Evolutionary conservation across 2,329 filamentous ascomycete genomes (phyloP).

Genomic region (Fusarium udum): DNA sequence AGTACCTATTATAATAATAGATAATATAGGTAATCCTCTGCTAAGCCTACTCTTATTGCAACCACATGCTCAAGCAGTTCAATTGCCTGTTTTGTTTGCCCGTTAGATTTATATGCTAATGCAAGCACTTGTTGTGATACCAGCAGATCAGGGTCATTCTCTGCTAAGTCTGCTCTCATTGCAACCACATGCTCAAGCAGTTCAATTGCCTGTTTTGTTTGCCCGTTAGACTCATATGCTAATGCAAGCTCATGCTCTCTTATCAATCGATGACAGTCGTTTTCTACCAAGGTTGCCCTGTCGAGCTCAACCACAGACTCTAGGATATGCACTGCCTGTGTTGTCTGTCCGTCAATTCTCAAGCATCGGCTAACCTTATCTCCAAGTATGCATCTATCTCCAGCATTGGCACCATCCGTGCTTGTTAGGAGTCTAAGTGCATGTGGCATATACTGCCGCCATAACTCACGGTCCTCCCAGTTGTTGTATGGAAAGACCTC

Average conservation of each 20-base stretch:
- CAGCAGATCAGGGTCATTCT: background rate
- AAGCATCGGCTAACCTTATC: background rate
- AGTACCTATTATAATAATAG: too few species aligned
- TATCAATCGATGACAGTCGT: background rate
- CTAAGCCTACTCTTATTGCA: rapidly evolving
- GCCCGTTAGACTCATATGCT: rapidly evolving
- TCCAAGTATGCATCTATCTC: rapidly evolving
- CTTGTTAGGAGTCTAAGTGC: background rate
- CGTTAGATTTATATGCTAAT: rapidly evolving
- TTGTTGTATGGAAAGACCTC: background rate
- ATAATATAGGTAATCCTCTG: too few species aligned
- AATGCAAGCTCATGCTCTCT: rapidly evolving
- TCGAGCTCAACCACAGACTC: background rate
- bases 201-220: background rate
- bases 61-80: background rate
- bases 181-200: background rate
- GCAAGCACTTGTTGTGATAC: rapidly evolving
- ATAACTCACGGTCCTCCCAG: background rate
- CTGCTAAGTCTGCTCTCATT: background rate
- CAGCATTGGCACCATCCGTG: rapidly evolving
- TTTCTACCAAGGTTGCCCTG: background rate
- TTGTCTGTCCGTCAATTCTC: background rate
- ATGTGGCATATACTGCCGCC: constrained; percentile 3
- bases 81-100: background rate
- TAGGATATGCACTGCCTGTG: background rate